Base-by-base conservation (phyloP, 192 early-diverging fungal species). In the Gorgonomyces haynaldii region DNA sequence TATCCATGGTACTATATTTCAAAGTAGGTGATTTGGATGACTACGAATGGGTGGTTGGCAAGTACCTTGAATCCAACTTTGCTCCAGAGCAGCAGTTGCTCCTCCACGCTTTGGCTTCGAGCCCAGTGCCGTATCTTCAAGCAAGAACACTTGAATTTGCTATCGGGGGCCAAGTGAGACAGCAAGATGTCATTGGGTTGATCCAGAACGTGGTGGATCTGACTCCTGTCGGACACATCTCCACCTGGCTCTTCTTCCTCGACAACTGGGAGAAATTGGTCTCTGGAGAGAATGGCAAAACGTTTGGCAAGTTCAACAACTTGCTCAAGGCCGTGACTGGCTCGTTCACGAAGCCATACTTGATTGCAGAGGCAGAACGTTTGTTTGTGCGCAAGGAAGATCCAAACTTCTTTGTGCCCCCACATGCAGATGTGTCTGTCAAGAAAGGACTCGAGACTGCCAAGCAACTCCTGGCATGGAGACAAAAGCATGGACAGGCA, bases 371-470 rank as follows among this genome's bases (percentile, higher is more conserved):
- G 20, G 61, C 61, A 0, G 52, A 60, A 30, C 45, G 39, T 5
- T 27, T 64, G 45, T 67, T 67, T 52, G 47, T 62, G 13, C 31
- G 39, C 27, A 20, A 31, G 3, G 19, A 25, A 6, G 59, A 43
- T 29, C 24, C 32, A n/a, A 37, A 59, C 9, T 57, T 29, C 21
- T 39, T 27, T 13, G 48, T 67, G 9, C 65, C 65, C 3, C 50
- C 50, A 4, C 15, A 27, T 17, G 47, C 53, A 8, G 52, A 61
- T 10, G 27, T 43, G 4, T 39, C 52, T 13, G 57, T 67, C 6
- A 10, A 30, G 30, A 65, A 66, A 54, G 65, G 61, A 17, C 16
- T 67, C 26, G 65, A 67, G 38, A 49, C 27, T 19, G 37, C 54
- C 16, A 56, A 51, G 30, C 26, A 28, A 32, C 41, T 48, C 36